Percentiles rank a stretch among this genome's conserved stretches.
These are phyloP conservation scores for Scheffersomyces amazonensis DNA, from an alignment of 805 yeast genomes.

Conservation along the genomic window DNA sequence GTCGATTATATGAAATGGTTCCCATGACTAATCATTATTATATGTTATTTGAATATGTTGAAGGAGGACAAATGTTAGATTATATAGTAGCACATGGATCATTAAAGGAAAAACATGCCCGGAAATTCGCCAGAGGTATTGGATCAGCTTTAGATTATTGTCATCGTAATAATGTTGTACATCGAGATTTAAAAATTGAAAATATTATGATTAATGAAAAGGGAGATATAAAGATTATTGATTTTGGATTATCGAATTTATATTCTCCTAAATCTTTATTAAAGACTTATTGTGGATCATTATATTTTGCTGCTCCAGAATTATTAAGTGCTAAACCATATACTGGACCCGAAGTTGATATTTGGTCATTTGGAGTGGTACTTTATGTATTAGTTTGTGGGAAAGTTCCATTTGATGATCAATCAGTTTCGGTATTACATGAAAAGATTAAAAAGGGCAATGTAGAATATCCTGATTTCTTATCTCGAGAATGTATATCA, in stretches of 20 bases:
- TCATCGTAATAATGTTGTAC: conserved; percentile 92
- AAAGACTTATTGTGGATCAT: conserved; percentile 94
- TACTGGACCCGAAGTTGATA: conserved; percentile 94
- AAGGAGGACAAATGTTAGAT: conserved; percentile 97
- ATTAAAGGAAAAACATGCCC: conserved; percentile 87
- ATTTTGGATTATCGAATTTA: conserved; percentile 91
- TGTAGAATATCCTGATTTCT: conserved; percentile 84
- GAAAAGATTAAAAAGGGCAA: conserved; percentile 90
- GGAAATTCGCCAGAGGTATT: conserved; percentile 92
- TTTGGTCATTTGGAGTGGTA: conserved; percentile 98
- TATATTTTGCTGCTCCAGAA: conserved; percentile 98
- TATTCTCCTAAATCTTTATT: conserved; percentile 68
- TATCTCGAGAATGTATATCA: conserved; percentile 78
- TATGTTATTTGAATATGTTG: conserved; percentile 93
- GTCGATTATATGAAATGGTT: conserved; percentile 88
- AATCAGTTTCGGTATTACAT: conserved; percentile 85
- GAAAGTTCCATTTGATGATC: conserved; percentile 97
- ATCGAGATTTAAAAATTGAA: conserved; percentile 94
- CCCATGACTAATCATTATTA: conserved; percentile 96
- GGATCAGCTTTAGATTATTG: conserved; percentile 92
- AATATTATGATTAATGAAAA: conserved; percentile 90
- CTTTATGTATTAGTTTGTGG: conserved; percentile 95
- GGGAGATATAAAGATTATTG: conserved; percentile 94
- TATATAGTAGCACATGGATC: conserved; percentile 96
- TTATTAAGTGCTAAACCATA: conserved; percentile 88